Percentiles rank a stretch among this genome's conserved stretches.
These are phyloP conservation scores for Zoysia japonica DNA, from an alignment of 176 grass and related monocot species.

Conservation along the genomic window DNA sequence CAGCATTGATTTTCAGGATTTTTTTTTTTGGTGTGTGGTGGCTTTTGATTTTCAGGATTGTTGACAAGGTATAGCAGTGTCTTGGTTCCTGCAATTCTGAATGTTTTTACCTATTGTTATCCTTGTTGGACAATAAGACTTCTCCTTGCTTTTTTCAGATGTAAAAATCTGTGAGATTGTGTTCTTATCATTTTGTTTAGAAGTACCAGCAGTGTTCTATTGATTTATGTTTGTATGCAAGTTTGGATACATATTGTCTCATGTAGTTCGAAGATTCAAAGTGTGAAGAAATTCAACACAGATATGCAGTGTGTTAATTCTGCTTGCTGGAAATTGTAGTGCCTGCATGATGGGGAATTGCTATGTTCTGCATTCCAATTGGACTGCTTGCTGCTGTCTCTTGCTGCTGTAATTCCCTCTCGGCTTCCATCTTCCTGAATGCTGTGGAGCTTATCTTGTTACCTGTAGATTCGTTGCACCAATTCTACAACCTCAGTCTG, in stretches of 20 bases:
- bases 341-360: neutral
- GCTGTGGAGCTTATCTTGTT: slow-evolving; percentile 82
- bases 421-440: slow-evolving; percentile 71
- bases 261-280: neutral
- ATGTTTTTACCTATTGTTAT: neutral
- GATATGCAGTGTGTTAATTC: neutral
- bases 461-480: slow-evolving; percentile 61
- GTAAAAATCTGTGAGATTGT: neutral
- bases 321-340: neutral
- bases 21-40: neutral
- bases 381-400: neutral
- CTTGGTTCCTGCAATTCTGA: neutral
- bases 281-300: neutral
- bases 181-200: neutral
- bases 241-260: neutral
- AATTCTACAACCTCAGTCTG: slow-evolving; percentile 85
- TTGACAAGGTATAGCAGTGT: neutral
- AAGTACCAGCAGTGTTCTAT: neutral
- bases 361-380: slow-evolving; percentile 18
- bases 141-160: neutral
- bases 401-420: neutral
- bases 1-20: too few species aligned
- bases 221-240: neutral
- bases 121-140: neutral
- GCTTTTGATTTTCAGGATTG: neutral